Conservation (phyloP, 768 basidiomycete species). For the Lactarius tabidus region DNA sequence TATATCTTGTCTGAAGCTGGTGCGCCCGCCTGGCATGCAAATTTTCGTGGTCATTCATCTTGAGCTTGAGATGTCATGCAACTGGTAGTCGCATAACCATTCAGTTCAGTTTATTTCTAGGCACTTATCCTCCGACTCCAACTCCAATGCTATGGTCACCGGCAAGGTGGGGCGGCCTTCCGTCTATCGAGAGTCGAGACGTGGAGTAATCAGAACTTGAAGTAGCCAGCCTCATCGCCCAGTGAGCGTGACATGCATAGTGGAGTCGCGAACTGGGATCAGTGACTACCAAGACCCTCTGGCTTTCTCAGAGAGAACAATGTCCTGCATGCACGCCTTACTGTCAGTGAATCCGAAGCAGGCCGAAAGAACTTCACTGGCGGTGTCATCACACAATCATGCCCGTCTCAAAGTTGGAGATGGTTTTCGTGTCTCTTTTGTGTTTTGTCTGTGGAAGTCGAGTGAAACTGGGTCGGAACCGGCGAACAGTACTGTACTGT, state of each 20-base stretch:
- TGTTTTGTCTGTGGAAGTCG: no score
- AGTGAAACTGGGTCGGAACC: no score
- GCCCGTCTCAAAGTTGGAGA: not conserved
- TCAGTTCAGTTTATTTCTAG: not conserved
- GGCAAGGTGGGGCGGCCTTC: not conserved
- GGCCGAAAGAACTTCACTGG: not conserved
- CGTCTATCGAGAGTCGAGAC: not conserved
- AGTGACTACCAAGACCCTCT: not conserved
- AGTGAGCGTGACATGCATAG: not conserved
- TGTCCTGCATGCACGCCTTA: not conserved
- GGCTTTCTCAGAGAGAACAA: not conserved
- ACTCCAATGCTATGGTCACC: not conserved
- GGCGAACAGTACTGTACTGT: no score
- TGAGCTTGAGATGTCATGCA: not conserved
- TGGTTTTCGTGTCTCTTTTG: no score
- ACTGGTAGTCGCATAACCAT: not conserved
- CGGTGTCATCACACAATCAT: not conserved
- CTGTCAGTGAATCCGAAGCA: not conserved
- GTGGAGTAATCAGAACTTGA: not conserved
- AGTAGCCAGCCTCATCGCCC: not conserved
- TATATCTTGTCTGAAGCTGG: not conserved
- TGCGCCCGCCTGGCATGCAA: not conserved
- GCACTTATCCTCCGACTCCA: not conserved
- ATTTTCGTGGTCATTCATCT: not conserved
- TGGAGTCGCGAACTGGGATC: not conserved